Conservation (phyloP, 2,329 filamentous ascomycete genomes). For the Botrytis paeoniae region DNA sequence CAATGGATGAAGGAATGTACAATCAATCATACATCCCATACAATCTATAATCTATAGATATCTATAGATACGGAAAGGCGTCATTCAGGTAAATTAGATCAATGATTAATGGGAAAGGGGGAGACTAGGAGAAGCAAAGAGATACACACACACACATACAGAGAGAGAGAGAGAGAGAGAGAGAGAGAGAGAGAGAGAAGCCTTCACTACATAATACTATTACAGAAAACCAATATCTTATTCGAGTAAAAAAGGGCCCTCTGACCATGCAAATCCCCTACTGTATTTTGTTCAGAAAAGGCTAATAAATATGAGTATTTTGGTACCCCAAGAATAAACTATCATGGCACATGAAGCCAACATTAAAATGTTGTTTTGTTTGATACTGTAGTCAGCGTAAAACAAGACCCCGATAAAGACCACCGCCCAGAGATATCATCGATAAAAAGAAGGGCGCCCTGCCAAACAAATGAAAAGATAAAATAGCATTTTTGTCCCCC, state of each 20-base stretch:
- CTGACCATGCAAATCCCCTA: constrained; percentile 4
- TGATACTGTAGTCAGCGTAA: constrained; percentile 8
- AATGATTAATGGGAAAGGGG: background rate
- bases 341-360: constrained; percentile 24
- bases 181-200: background rate
- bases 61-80: background rate
- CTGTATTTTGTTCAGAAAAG: constrained; percentile 13
- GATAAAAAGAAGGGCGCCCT: constrained; percentile 23
- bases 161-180: background rate
- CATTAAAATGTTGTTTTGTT: constrained; percentile 33
- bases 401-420: constrained; percentile 8
- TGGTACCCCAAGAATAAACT: constrained; percentile 19
- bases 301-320: constrained; percentile 20
- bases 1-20: background rate
- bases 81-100: background rate
- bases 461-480: constrained; percentile 25
- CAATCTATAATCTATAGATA: background rate
- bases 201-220: background rate
- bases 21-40: background rate
- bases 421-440: constrained; percentile 23
- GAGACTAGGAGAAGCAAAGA: background rate
- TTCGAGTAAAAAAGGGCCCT: background rate
- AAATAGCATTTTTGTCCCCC: constrained; percentile 29
- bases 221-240: background rate
- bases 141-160: background rate